Evolutionary conservation across 495 filamentous ascomycete genomes (phyloP).

Genomic region (Annulohypoxylon maeteangense): DNA sequence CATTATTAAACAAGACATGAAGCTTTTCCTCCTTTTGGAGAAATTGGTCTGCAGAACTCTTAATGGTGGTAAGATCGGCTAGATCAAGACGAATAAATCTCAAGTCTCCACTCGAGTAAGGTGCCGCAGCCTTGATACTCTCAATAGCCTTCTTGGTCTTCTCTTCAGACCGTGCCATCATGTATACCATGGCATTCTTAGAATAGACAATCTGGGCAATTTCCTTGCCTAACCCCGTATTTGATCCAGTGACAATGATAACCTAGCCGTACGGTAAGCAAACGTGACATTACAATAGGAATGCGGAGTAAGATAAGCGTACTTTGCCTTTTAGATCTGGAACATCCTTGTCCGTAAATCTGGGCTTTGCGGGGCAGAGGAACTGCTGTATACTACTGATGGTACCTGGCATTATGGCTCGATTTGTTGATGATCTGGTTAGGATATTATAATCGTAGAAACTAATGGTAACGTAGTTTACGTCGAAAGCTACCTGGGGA

Average conservation of each 20-base stretch:
- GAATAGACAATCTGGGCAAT: conserved; percentile 55
- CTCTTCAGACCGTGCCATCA: conserved; percentile 55
- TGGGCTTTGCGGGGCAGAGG: not conserved
- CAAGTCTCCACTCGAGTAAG: conserved; percentile 24
- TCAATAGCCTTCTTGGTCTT: conserved; percentile 39
- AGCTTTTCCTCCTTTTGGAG: conserved; percentile 35
- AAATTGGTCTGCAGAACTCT: conserved; percentile 27
- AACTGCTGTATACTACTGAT: too few species aligned
- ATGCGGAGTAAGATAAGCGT: too few species aligned
- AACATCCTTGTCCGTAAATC: not conserved
- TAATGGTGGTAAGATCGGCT: conserved; percentile 34
- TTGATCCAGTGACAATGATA: conserved; percentile 62
- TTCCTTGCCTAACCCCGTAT: conserved; percentile 57
- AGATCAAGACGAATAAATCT: conserved; percentile 42
- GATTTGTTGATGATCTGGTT: too few species aligned
- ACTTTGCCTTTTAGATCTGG: conserved; percentile 35
- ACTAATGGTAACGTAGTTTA: too few species aligned
- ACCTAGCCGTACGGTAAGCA: too few species aligned
- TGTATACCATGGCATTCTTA: conserved; percentile 60
- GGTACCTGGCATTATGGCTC: too few species aligned
- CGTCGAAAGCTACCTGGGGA: too few species aligned
- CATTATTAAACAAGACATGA: conserved; percentile 45
- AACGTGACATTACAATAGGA: too few species aligned
- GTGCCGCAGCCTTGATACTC: conserved; percentile 25
- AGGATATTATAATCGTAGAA: too few species aligned